phyloP scores from a whole-genome alignment of 1,284 basidiomycete genomes.

The Retiboletus flavoniger region DNA sequence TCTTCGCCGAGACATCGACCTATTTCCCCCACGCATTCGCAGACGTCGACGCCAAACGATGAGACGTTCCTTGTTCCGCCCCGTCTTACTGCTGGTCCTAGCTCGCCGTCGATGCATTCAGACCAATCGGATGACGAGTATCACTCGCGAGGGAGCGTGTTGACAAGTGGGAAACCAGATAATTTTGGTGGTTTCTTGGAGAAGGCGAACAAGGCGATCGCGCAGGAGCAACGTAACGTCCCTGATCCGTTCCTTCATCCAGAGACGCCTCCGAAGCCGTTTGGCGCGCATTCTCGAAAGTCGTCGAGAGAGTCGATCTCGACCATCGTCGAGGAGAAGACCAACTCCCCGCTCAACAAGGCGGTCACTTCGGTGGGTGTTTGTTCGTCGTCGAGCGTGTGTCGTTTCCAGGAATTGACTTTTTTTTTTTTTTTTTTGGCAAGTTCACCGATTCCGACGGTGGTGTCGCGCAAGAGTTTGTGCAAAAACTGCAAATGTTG shows the following conservation, averaged over 20 bases:
- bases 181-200: conserved; percentile 77
- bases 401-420: not conserved
- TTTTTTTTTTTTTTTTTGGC: conserved; percentile 2
- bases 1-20: conserved; percentile 35
- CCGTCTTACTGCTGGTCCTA: conserved; percentile 17
- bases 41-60: conserved; percentile 42
- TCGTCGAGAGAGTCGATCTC: conserved; percentile 86
- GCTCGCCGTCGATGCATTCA: conserved; percentile 28
- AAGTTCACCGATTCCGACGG: conserved; percentile 92
- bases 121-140: conserved; percentile 54
- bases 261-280: conserved; percentile 64
- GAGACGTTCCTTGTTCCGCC: conserved; percentile 32
- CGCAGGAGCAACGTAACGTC: conserved; percentile 68
- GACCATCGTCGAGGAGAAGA: conserved; percentile 87
- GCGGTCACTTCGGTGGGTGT: conserved; percentile 77
- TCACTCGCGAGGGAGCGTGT: conserved; percentile 42
- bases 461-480: conserved; percentile 85
- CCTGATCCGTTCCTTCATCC: conserved; percentile 77
- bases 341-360: conserved; percentile 86
- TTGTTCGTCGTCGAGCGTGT: not conserved
- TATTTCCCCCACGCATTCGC: conserved; percentile 49
- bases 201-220: conserved; percentile 79
- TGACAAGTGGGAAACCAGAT: conserved; percentile 39
- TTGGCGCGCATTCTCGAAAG: conserved; percentile 75
- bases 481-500: conserved; percentile 78